A percentile compares a stretch with the other conserved stretches of the same genome.
Conservation (phyloP, 179 eudicot genomes). For the Nepenthes alata region DNA sequence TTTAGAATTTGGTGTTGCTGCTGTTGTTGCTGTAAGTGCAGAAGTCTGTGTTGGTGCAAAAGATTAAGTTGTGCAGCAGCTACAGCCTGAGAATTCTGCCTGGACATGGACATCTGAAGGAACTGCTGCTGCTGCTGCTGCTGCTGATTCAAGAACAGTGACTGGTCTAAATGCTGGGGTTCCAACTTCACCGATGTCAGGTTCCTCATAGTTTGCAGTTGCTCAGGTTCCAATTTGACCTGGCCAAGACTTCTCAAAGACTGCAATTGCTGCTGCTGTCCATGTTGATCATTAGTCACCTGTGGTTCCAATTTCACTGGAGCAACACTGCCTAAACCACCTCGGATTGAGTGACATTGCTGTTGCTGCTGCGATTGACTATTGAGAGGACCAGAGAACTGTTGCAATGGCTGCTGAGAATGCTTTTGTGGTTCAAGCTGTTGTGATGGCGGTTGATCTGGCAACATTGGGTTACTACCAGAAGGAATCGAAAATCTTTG, state of each 20-base stretch:
- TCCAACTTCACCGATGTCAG: constrained; percentile 54
- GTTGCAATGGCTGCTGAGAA: constrained; percentile 59
- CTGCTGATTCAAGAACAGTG: constrained; percentile 26
- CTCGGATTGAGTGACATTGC: constrained; percentile 48
- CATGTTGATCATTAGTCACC: constrained; percentile 41
- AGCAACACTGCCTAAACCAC: constrained; percentile 45
- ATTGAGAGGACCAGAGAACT: constrained; percentile 27
- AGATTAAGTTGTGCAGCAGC: constrained; percentile 55
- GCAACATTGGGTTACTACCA: constrained; percentile 34
- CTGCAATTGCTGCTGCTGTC: constrained; percentile 25
- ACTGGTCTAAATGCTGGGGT: constrained; percentile 67
- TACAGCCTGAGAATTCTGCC: constrained; percentile 64
- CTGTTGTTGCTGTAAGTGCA: constrained; percentile 47
- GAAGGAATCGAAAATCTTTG: constrained; percentile 40
- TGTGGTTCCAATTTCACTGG: constrained; percentile 67
- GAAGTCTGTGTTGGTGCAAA: constrained; percentile 43
- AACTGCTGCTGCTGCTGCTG: constrained; percentile 34
- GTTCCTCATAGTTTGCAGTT: constrained; percentile 44
- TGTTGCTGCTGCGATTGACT: constrained; percentile 38
- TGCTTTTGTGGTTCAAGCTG: constrained; percentile 43
- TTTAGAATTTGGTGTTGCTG: constrained; percentile 74
- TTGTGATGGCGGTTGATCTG: constrained; percentile 53
- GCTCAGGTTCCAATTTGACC: constrained; percentile 58
- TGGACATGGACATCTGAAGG: constrained; percentile 58
- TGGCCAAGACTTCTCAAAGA: constrained; percentile 43